A percentile compares a stretch with the other conserved stretches of the same genome.
phyloP scores from a whole-genome alignment of 2,329 filamentous ascomycete species.

The Ceratocystis eucalypticola region DNA sequence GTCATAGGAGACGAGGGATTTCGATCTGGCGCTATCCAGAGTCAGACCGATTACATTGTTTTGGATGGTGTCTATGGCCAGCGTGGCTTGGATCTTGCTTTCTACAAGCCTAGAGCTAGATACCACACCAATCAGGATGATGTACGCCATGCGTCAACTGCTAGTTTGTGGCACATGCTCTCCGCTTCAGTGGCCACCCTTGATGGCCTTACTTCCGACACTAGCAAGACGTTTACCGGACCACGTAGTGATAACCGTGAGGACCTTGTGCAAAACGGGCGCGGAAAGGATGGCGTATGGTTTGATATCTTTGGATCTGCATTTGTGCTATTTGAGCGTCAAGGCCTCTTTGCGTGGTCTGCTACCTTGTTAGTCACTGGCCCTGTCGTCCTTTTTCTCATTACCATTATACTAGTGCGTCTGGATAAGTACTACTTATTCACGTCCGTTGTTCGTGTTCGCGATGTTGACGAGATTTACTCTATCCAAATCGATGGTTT shows the following conservation, averaged over 20 bases:
- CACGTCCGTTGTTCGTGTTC: constrained; percentile 43
- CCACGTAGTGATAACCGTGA: constrained; percentile 39
- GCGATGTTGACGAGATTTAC: constrained; percentile 47
- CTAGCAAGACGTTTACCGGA: constrained; percentile 52
- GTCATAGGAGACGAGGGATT: constrained; percentile 78
- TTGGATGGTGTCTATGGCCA: constrained; percentile 67
- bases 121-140: constrained; percentile 93
- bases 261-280: constrained; percentile 52
- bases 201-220: constrained; percentile 54
- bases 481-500: constrained; percentile 56
- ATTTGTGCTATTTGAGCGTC: constrained; percentile 66
- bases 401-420: constrained; percentile 55
- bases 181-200: constrained; percentile 67
- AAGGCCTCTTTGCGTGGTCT: constrained; percentile 78
- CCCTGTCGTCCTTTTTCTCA: constrained; percentile 56
- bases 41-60: constrained; percentile 79
- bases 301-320: constrained; percentile 77
- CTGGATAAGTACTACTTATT: constrained; percentile 84
- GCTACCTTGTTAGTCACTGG: constrained; percentile 69
- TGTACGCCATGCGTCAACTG: constrained; percentile 56
- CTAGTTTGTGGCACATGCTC: constrained; percentile 86
- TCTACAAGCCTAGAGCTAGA: constrained; percentile 69
- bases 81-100: constrained; percentile 82
- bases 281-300: constrained; percentile 64
- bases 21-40: constrained; percentile 60